Evolutionary conservation across 2,329 filamentous ascomycete species (phyloP).

Genomic region (Cadophora sp.): DNA sequence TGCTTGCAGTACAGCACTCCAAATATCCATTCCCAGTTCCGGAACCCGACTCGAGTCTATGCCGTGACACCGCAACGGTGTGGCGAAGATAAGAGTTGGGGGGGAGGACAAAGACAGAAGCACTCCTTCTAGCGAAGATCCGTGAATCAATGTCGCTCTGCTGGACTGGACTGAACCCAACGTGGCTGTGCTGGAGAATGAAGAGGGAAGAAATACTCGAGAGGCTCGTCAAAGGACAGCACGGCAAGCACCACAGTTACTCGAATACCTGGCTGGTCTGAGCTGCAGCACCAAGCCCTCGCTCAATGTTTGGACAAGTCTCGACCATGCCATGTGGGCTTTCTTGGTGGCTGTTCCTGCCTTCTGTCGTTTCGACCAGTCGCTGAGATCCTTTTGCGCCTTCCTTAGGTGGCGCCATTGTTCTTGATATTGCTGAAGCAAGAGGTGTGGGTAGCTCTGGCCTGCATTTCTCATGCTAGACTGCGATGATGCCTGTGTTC

Average conservation of each 20-base stretch:
- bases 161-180: not conserved
- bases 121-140: not conserved
- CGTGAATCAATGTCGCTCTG: not conserved
- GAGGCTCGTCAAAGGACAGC: not conserved
- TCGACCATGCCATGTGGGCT: not conserved
- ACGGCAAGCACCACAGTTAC: no score
- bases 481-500: not conserved
- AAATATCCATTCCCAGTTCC: not conserved
- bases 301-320: no score
- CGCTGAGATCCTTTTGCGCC: not conserved
- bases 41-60: not conserved
- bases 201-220: no score
- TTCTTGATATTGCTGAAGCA: not conserved
- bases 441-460: not conserved
- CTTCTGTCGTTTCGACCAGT: not conserved
- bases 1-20: not conserved
- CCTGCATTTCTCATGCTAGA: not conserved
- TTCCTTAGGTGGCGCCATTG: not conserved
- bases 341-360: not conserved
- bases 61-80: conserved; percentile 4
- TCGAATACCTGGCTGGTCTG: no score
- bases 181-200: no score
- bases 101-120: not conserved
- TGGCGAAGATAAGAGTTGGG: not conserved
- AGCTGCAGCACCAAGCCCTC: no score